A percentile compares a stretch with the other conserved stretches of the same genome.
These are phyloP conservation scores for Rhododendron ovatum DNA, from an alignment of 148 eudicot genomes.

Conservation along the genomic window DNA sequence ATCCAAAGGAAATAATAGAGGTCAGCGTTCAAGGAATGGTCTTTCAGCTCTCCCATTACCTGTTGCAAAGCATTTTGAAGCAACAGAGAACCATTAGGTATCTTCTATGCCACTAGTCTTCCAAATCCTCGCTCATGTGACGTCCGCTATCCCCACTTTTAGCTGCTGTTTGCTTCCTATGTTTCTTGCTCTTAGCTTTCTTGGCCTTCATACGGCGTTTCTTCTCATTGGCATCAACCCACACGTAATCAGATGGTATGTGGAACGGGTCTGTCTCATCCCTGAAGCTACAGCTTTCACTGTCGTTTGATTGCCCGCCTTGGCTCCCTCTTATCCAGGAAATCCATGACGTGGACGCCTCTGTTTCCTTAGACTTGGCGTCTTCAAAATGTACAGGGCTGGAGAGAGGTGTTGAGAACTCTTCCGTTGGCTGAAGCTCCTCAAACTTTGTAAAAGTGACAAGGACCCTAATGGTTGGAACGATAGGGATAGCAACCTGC, in stretches of 20 bases:
- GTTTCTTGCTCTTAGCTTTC: constrained; percentile 75
- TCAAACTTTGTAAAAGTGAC: constrained; percentile 93
- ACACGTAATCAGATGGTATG: constrained; percentile 80
- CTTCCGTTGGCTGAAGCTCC: constrained; percentile 75
- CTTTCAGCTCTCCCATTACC: no score
- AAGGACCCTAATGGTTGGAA: constrained; percentile 89
- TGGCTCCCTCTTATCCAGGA: constrained; percentile 86
- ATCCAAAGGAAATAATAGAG: no score
- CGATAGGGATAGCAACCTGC: constrained; percentile 93
- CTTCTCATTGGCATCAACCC: constrained; percentile 92
- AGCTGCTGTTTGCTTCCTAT: constrained; percentile 25
- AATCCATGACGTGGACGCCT: constrained; percentile 71
- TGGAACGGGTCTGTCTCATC: constrained; percentile 77
- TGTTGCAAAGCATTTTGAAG: no score
- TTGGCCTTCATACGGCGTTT: constrained; percentile 81
- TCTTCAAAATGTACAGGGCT: constrained; percentile 82
- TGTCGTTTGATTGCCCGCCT: constrained; percentile 58
- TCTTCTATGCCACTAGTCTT: constrained; percentile 16
- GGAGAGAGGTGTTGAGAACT: constrained; percentile 85
- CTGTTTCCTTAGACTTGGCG: constrained; percentile 57
- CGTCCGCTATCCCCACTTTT: constrained; percentile 40
- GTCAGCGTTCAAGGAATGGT: no score
- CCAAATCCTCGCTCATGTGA: constrained; percentile 40
- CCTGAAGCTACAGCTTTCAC: constrained; percentile 45
- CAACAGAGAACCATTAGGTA: neutral